Conservation (phyloP, 2,329 filamentous ascomycete genomes). For the Talaromyces islandicus region DNA sequence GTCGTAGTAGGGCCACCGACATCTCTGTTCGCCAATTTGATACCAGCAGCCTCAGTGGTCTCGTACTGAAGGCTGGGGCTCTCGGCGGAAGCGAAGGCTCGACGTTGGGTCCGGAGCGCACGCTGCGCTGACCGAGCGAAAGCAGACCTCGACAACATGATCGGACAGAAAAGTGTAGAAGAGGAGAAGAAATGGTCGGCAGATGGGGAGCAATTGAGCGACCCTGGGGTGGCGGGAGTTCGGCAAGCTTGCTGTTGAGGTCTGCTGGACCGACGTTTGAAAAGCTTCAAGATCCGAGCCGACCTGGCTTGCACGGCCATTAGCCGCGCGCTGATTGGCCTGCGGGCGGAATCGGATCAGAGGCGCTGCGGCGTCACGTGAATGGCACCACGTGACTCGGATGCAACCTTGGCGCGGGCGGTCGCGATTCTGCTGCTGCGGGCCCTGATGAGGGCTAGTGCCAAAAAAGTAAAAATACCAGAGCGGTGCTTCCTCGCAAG, state of each 20-base stretch:
- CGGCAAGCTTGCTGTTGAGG: constrained; percentile 20
- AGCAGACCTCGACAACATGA: constrained; percentile 64
- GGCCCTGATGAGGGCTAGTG: constrained; percentile 5
- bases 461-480: constrained; percentile 11
- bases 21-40: constrained; percentile 92
- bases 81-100: constrained; percentile 59
- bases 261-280: constrained; percentile 26
- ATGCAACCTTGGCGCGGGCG: background rate
- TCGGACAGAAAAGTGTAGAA: constrained; percentile 34
- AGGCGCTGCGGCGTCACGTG: constrained; percentile 13
- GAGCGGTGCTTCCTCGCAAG: background rate
- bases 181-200: constrained; percentile 27
- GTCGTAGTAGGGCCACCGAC: constrained; percentile 82
- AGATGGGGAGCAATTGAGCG: constrained; percentile 29
- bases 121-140: constrained; percentile 59
- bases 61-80: constrained; percentile 81
- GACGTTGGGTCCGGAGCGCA: constrained; percentile 54
- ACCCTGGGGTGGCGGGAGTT: constrained; percentile 17
- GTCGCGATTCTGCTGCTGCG: background rate
- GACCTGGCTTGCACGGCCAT: constrained; percentile 20
- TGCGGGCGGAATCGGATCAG: constrained; percentile 32
- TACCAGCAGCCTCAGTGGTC: constrained; percentile 73
- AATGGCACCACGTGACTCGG: background rate
- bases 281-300: constrained; percentile 38
- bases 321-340: constrained; percentile 35